phyloP scores from a whole-genome alignment of 805 yeast genomes.

The Lipomyces kockii region DNA sequence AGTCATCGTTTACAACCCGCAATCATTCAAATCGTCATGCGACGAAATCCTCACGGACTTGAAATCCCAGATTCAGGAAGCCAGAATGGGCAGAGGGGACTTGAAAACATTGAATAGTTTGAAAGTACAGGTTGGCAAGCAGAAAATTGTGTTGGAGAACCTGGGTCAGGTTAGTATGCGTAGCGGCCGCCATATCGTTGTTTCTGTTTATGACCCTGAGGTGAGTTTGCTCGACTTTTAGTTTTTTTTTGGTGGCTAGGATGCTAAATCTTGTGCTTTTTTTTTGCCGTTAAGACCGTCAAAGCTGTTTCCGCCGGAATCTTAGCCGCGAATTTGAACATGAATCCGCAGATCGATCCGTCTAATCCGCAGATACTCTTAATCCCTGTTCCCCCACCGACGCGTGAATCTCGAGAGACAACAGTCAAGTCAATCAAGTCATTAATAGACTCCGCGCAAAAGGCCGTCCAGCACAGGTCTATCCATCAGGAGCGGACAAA shows the following conservation, averaged over 20 bases:
- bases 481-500: not conserved
- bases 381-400: conserved; percentile 74
- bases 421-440: conserved; percentile 64
- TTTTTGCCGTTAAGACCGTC: conserved; percentile 52
- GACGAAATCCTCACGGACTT: conserved; percentile 57
- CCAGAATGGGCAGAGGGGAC: conserved; percentile 71
- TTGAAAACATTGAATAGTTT: conserved; percentile 69
- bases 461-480: conserved; percentile 49
- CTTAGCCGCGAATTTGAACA: conserved; percentile 66
- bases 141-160: conserved; percentile 42
- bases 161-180: conserved; percentile 73
- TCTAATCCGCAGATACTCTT: conserved; percentile 72
- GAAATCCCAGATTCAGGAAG: conserved; percentile 60
- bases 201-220: conserved; percentile 81
- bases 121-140: conserved; percentile 44
- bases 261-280: too few species aligned
- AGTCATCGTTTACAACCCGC: conserved; percentile 40
- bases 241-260: not conserved
- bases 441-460: conserved; percentile 66
- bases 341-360: conserved; percentile 81
- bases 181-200: conserved; percentile 65
- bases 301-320: conserved; percentile 74
- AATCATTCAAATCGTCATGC: conserved; percentile 52
- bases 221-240: conserved; percentile 11
- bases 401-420: conserved; percentile 65